Base-by-base conservation (phyloP, 1,284 basidiomycete species). In the Phellopilus nigrolimitatus region DNA sequence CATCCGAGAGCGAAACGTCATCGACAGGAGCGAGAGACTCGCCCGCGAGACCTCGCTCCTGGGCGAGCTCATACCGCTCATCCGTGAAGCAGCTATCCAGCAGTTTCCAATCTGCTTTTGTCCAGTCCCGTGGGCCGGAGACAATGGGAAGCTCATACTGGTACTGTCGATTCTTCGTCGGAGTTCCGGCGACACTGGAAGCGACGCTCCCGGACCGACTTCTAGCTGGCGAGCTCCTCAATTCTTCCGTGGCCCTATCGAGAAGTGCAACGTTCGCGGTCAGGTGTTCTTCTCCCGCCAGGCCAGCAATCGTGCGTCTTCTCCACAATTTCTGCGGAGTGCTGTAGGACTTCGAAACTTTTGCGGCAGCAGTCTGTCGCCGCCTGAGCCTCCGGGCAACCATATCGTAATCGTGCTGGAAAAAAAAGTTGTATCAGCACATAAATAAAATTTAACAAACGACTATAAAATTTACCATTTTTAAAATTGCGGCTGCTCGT, bases 401-500 rank as follows among this genome's bases (percentile, higher is more conserved):
- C 60, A 88, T 85, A 60, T 92, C 91, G 57, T 89, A 87, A 66
- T 92, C 84, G 60, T 93, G 83, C 88, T 91, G 58, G n/a, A 30
- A 43, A 36, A 21, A 17, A 3, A 13, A 37, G n/a, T 17, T 7
- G 34, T 37, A 7, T 37, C 12, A 37, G 28, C 6, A 30, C 28
- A 30, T 30, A 30, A 7, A 30, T 7, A 30, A 30, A 12, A 27
- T 15, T 25, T 22, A 33, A 17, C 3, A 17, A 37, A n/a, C 15
- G n/a, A 17, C 13, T 37, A 13, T 13, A 17, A 7, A 22, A 64
- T 75, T 31, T 50, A 89, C 89, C 71, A 89, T 77, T 66, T 88
- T 91, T 56, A 95, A 71, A 56, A 95, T 92, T 0, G 91, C 92
- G 17, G 88, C 91, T n/a, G 91, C 91, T 42, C 88, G 72, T 4